phyloP scores from a whole-genome alignment of 129 eudicot genomes.

The Erigeron canadensis region DNA sequence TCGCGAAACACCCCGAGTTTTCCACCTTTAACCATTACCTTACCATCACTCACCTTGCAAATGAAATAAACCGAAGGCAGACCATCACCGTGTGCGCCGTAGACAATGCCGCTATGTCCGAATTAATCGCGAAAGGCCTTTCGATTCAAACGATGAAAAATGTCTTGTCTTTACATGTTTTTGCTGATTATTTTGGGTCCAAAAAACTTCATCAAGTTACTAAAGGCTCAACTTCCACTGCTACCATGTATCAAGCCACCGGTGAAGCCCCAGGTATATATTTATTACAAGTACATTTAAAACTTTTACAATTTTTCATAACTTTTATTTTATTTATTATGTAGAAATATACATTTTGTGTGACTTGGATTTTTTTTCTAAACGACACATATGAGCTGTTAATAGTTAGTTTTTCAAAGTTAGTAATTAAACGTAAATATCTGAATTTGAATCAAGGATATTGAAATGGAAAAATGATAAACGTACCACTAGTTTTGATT shows the following conservation, averaged over 20 bases:
- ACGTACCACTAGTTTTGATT: too few relatives aligned
- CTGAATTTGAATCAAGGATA: too few relatives aligned
- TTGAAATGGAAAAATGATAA: too few relatives aligned
- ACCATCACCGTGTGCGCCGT: slow-evolving; percentile 73
- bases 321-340: not conserved
- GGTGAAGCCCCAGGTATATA: slow-evolving; percentile 44
- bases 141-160: slow-evolving; percentile 45
- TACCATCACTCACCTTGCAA: slow-evolving; percentile 68
- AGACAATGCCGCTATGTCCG: slow-evolving; percentile 63
- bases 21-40: slow-evolving; percentile 75
- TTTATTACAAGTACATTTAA: not conserved
- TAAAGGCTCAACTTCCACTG: slow-evolving; percentile 56
- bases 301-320: not conserved
- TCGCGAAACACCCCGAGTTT: slow-evolving; percentile 80
- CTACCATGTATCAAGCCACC: slow-evolving; percentile 73
- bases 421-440: too few relatives aligned
- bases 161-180: slow-evolving; percentile 57
- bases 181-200: slow-evolving; percentile 65
- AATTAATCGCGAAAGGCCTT: slow-evolving; percentile 39
- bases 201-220: slow-evolving; percentile 70
- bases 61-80: slow-evolving; percentile 63
- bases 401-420: too few relatives aligned
- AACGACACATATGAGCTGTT: too few relatives aligned
- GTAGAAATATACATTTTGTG: too few relatives aligned
- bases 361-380: too few relatives aligned